Percentiles rank a stretch among this genome's conserved stretches.
Evolutionary conservation across 768 basidiomycete genomes (phyloP).

Genomic region (Russula griseocarnosa): DNA sequence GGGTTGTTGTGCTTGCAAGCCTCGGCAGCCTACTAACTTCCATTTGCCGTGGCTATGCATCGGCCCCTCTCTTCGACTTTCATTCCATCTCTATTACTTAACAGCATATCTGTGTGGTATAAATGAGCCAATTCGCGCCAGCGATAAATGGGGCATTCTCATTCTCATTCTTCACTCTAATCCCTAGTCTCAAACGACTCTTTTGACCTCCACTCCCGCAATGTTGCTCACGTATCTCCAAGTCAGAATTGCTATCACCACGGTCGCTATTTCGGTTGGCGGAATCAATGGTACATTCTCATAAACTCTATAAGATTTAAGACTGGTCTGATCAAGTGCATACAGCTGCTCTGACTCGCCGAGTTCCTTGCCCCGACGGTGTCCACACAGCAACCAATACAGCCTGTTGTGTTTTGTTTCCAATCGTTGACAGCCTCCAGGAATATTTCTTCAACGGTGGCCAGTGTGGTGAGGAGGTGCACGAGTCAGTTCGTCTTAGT

Average conservation of each 20-base stretch:
- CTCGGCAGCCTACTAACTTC: not conserved
- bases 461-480: conserved; percentile 35
- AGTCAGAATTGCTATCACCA: conserved; percentile 16
- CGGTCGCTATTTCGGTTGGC: conserved; percentile 19
- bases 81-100: conserved; percentile 1
- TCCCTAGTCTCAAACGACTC: not conserved
- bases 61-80: conserved; percentile 1
- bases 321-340: not conserved
- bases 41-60: not conserved
- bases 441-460: conserved; percentile 33
- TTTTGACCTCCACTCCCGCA: not conserved
- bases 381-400: conserved; percentile 32
- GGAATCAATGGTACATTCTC: conserved; percentile 25
- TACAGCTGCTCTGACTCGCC: conserved; percentile 29
- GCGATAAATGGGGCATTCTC: not conserved
- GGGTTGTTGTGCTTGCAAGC: not conserved
- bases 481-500: conserved; percentile 32
- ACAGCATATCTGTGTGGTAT: not conserved
- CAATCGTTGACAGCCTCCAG: conserved; percentile 35
- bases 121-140: not conserved
- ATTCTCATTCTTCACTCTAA: no score
- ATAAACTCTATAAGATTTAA: not conserved
- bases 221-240: conserved; percentile 30
- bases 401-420: conserved; percentile 36
- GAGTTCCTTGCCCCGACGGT: conserved; percentile 35